Percentiles rank a stretch among this genome's conserved stretches.
Conservation (phyloP, 306 rosid species). For the Neltuma alba region DNA sequence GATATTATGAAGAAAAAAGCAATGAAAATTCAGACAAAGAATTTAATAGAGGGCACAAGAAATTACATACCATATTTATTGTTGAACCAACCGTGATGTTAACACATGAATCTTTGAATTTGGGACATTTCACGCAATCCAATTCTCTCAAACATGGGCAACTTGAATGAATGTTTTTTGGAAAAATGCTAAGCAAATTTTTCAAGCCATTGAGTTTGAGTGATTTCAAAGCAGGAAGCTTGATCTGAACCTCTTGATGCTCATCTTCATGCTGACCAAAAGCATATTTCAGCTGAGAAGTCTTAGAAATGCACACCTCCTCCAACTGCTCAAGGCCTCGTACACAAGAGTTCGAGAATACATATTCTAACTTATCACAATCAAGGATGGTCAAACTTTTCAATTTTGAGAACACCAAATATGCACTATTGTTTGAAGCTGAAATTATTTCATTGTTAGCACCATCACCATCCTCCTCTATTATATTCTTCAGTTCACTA, state of each 20-base stretch:
- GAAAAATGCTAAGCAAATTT: background rate
- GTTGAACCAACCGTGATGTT: background rate
- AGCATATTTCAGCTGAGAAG: background rate
- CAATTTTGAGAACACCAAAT: background rate
- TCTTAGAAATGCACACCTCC: background rate
- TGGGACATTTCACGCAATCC: background rate
- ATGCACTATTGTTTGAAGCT: background rate
- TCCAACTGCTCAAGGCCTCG: background rate
- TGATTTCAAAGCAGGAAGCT: background rate
- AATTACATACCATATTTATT: background rate
- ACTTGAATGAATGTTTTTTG: background rate
- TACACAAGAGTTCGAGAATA: background rate
- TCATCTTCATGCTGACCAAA: background rate
- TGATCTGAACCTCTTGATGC: background rate
- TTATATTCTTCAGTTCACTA: background rate
- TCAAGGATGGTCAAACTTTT: rapidly evolving
- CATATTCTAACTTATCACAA: background rate
- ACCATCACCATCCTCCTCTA: background rate
- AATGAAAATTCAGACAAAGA: no score
- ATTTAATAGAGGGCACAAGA: no score
- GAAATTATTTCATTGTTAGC: background rate
- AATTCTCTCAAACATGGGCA: conserved; percentile 8
- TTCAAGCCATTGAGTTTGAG: background rate
- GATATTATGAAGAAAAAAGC: background rate
- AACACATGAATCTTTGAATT: background rate